These are phyloP conservation scores for Chenopodium quinoa DNA, from an alignment of 148 eudicot genomes.

Conservation along the genomic window DNA sequence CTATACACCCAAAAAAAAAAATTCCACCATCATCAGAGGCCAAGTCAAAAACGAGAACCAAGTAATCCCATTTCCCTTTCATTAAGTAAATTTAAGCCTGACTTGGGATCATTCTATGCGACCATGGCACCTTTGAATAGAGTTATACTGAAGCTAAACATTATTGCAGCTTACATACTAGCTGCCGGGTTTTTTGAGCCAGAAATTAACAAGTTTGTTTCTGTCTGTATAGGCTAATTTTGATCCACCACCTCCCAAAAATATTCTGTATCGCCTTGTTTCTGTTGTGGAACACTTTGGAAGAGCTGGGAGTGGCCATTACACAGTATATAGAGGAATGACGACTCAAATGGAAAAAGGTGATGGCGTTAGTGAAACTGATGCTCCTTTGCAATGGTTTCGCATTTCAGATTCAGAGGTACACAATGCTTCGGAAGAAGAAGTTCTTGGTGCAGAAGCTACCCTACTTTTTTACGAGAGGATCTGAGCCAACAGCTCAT, in stretches of 20 bases:
- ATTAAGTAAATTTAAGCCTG: neutral
- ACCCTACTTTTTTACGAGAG: constrained; percentile 84
- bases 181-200: neutral
- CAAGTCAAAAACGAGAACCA: no score
- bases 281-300: constrained; percentile 91
- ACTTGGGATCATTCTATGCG: neutral
- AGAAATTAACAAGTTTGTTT: neutral
- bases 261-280: constrained; percentile 53
- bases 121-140: neutral
- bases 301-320: constrained; percentile 72
- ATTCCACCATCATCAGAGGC: no score
- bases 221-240: constrained; percentile 33
- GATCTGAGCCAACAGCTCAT: constrained; percentile 19
- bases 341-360: constrained; percentile 22
- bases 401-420: constrained; percentile 78
- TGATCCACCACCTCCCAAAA: constrained; percentile 19
- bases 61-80: no score
- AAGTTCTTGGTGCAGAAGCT: constrained; percentile 80
- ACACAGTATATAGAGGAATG: constrained; percentile 77
- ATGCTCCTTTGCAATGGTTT: constrained; percentile 52
- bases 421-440: constrained; percentile 51
- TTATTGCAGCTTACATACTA: neutral
- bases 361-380: constrained; percentile 18
- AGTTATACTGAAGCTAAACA: neutral
- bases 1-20: no score